Conservation (phyloP, 768 basidiomycete genomes). For the Gymnopilus dilepis region DNA sequence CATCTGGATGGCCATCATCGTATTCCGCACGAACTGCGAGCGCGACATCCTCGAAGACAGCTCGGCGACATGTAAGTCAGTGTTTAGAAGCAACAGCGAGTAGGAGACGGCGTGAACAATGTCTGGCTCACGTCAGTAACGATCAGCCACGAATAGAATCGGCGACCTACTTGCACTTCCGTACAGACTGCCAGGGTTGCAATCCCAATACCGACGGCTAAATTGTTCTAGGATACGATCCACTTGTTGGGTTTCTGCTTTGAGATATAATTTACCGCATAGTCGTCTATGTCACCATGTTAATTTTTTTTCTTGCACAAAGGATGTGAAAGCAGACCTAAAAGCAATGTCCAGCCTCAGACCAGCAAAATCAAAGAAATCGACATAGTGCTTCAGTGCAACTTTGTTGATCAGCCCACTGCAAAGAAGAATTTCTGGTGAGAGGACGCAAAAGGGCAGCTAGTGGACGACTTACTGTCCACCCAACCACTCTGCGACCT, state of each 20-base stretch:
- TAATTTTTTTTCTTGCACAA: neutral
- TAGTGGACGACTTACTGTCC: constrained; percentile 70
- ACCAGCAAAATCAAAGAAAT: constrained; percentile 85
- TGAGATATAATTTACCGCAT: constrained; percentile 90
- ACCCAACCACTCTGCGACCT: constrained; percentile 97
- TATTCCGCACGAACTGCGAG: constrained; percentile 90
- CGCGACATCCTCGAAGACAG: constrained; percentile 89
- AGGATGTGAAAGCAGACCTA: constrained; percentile 52
- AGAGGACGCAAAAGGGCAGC: constrained; percentile 11
- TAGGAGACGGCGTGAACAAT: constrained; percentile 96
- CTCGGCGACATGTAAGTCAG: constrained; percentile 96
- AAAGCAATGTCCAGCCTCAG: constrained; percentile 89
- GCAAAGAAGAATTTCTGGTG: constrained; percentile 14
- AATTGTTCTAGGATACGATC: constrained; percentile 96
- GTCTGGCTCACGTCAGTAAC: constrained; percentile 47
- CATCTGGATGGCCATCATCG: constrained; percentile 83
- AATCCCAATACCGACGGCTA: constrained; percentile 88
- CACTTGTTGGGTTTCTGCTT: constrained; percentile 97
- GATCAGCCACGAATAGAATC: neutral
- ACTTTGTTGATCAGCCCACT: constrained; percentile 80
- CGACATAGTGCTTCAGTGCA: constrained; percentile 81
- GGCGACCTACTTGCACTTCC: constrained; percentile 78
- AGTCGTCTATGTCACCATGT: constrained; percentile 60
- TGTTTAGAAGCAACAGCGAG: constrained; percentile 92
- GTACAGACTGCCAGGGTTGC: constrained; percentile 82